Base-by-base conservation (phyloP, 108 stramenopile species). In the Mediolabrus comicus region DNA sequence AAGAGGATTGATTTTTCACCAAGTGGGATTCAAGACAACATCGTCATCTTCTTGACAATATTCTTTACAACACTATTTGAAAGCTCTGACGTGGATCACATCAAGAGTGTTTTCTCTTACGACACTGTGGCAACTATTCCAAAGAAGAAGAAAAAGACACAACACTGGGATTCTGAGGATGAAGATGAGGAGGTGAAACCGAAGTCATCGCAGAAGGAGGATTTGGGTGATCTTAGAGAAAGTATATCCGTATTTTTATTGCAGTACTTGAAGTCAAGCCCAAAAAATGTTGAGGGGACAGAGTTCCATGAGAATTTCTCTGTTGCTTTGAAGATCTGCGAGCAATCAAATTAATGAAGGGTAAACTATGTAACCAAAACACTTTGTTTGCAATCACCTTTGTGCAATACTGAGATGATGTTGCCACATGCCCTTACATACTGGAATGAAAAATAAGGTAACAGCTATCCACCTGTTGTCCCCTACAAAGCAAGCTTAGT, bases 1-100 rank as follows among this genome's bases (percentile, higher is more conserved):
- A 95, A 95, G 57, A 67, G 83, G 32, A 83, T 95, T 19, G 92
- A 92, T 52, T 84, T 95, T 68, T 84, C 87, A 29, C 85, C 79
- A 0, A 87, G 84, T 14, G 82, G 83, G 11, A 83, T 92, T 72
- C 71, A 85, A 32, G 90, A 95, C 64, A 67, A 77, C 24, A 71
- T 85, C 3, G 31, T 86, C 28, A 79, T 95, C 16, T 95, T 95
- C 66, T 75, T 92, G 19, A 84, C 86, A 29, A 66, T 95, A 53
- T 76, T 95, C 26, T 79, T 95, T 43, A 81, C 89, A 17, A 68
- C 52, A 29, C 46, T 92, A 9, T 87, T 95, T 72, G 95, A 93
- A 39, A 62, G 87, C 26, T 83, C 63, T 53, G 71, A 80, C 28
- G 78, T 82, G 29, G 59, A 63, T 19, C 56, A 77, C 14, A 80